Conservation (phyloP, 495 filamentous ascomycete genomes). For the Diplogelasinospora grovesii region DNA sequence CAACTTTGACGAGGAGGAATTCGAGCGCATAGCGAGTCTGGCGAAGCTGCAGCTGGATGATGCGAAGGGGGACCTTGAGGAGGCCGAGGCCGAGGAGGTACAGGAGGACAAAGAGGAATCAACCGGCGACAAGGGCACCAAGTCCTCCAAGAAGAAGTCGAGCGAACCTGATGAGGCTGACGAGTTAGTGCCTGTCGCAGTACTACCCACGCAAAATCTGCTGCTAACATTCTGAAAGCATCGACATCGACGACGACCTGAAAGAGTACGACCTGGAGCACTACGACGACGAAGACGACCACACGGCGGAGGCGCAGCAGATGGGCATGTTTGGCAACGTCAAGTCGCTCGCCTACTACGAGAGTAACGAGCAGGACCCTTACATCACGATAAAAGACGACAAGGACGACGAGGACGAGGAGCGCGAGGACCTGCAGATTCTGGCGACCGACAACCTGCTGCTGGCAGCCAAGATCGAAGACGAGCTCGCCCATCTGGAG, state of each 20-base stretch:
- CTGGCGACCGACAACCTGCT: slow-evolving; percentile 87
- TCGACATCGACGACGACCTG: slow-evolving; percentile 65
- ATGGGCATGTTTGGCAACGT: slow-evolving; percentile 95
- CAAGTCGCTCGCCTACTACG: slow-evolving; percentile 86
- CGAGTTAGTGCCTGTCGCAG: slow-evolving; percentile 27
- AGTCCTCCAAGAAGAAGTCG: slow-evolving; percentile 15
- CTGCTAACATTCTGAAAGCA: slow-evolving; percentile 24
- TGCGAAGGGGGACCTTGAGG: slow-evolving; percentile 75
- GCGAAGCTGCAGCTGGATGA: slow-evolving; percentile 90
- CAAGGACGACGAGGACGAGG: slow-evolving; percentile 68
- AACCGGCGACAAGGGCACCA: background rate
- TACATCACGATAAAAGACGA: slow-evolving; percentile 82
- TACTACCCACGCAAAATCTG: background rate
- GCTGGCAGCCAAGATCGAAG: slow-evolving; percentile 86
- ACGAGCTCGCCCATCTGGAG: slow-evolving; percentile 93
- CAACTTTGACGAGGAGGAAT: slow-evolving; percentile 87
- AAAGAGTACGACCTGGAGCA: slow-evolving; percentile 94
- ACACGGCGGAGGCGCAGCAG: slow-evolving; percentile 53
- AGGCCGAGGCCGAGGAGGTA: slow-evolving; percentile 42
- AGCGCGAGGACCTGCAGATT: slow-evolving; percentile 91
- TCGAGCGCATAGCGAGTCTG: slow-evolving; percentile 79
- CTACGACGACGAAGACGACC: slow-evolving; percentile 77
- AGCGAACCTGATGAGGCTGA: slow-evolving; percentile 14
- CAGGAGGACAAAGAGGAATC: slow-evolving; percentile 14
- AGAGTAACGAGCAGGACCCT: slow-evolving; percentile 86